These are phyloP conservation scores for Ophiocordyceps camponoti-floridani DNA, from an alignment of 2,329 filamentous ascomycete genomes.

Conservation along the genomic window DNA sequence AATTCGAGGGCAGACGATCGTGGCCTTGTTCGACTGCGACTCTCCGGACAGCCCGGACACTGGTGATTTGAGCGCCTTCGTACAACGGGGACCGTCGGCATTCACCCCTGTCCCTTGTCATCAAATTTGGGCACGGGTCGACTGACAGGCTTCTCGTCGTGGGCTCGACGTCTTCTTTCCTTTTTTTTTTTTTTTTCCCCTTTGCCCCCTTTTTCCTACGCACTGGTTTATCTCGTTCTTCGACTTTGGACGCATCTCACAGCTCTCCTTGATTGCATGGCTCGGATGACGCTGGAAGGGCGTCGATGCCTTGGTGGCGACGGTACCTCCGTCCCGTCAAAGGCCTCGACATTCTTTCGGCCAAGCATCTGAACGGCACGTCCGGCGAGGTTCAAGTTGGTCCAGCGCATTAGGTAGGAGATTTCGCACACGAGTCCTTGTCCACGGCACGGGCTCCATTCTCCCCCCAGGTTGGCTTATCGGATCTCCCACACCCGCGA, in stretches of 20 bases:
- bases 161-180: too few species aligned
- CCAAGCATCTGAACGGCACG: conserved; percentile 19
- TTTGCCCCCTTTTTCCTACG: conserved; percentile 9
- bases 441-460: neutral
- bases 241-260: conserved; percentile 21
- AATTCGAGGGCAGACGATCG: neutral
- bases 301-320: conserved; percentile 3
- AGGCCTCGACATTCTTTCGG: conserved; percentile 2
- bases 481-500: conserved; percentile 1
- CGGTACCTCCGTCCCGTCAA: neutral
- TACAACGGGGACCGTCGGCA: neutral
- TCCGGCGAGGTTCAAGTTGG: conserved; percentile 14
- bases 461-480: too few species aligned
- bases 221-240: conserved; percentile 25
- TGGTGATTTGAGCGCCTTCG: neutral
- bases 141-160: conserved; percentile 5
- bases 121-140: conserved; percentile 1
- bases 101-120: neutral
- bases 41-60: too few species aligned
- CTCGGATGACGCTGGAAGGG: conserved; percentile 16
- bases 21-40: neutral
- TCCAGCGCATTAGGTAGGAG: conserved; percentile 2
- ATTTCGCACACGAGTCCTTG: neutral
- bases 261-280: conserved; percentile 18
- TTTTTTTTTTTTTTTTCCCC: conserved; percentile 3